phyloP scores from a whole-genome alignment of 2,329 filamentous ascomycete species.

The Aspergillus uvarum region DNA sequence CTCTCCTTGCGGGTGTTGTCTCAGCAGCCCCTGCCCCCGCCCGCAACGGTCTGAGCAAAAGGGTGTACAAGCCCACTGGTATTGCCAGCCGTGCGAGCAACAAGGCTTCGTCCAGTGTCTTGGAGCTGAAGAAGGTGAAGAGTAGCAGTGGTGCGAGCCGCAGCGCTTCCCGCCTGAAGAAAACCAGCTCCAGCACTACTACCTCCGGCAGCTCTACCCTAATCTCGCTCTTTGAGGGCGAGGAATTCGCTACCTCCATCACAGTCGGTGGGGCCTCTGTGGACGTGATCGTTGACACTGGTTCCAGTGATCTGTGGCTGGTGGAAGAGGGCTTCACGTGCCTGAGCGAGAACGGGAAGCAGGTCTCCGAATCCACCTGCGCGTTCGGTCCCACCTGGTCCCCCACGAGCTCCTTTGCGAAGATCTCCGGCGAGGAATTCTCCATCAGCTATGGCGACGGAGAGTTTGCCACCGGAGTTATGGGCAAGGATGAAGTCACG shows the following conservation, averaged over 20 bases:
- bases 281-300: constrained; percentile 48
- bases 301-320: constrained; percentile 51
- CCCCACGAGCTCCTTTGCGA: constrained; percentile 12
- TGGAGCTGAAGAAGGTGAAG: constrained; percentile 11
- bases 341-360: constrained; percentile 19
- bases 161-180: constrained; percentile 11
- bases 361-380: constrained; percentile 13
- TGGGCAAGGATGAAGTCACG: constrained; percentile 25
- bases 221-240: constrained; percentile 16
- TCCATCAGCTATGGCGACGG: constrained; percentile 28
- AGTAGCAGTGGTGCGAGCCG: background rate
- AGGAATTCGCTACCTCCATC: constrained; percentile 19
- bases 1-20: constrained; percentile 1
- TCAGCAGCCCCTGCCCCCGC: constrained; percentile 1
- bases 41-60: constrained; percentile 10
- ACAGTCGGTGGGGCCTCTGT: constrained; percentile 33
- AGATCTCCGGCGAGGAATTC: constrained; percentile 24
- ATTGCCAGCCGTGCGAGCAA: background rate
- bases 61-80: constrained; percentile 8
- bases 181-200: background rate
- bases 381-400: constrained; percentile 21
- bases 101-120: constrained; percentile 1
- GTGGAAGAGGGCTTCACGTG: constrained; percentile 37
- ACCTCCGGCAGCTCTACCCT: constrained; percentile 6
- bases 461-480: constrained; percentile 20